Conservation (phyloP, 345 rosid genomes). For the Iberis pinnata region DNA sequence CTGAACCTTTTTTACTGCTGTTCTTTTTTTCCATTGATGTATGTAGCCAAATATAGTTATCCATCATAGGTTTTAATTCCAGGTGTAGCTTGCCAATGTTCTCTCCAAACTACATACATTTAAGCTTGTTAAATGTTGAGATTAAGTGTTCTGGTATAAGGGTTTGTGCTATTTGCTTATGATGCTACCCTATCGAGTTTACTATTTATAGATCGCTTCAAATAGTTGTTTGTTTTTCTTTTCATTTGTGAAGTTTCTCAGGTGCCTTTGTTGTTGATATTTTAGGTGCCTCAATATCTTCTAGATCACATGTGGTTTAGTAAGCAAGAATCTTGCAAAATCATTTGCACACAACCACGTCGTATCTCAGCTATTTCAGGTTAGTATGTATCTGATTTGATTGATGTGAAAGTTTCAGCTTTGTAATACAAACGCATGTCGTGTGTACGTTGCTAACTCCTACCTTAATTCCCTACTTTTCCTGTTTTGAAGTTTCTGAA, state of each 20-base stretch:
- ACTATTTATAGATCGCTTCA: not conserved
- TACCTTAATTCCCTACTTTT: constrained; percentile 13
- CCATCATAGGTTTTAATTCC: not conserved
- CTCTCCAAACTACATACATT: constrained; percentile 7
- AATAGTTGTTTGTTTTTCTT: not conserved
- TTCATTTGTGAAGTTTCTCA: constrained; percentile 10
- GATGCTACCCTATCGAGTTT: not conserved
- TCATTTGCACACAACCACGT: constrained; percentile 96
- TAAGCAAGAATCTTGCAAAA: constrained; percentile 67
- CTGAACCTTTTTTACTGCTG: not conserved
- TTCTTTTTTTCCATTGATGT: not conserved
- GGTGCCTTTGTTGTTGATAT: constrained; percentile 15
- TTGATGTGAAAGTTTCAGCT: constrained; percentile 10
- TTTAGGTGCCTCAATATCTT: constrained; percentile 87
- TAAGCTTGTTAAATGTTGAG: not conserved
- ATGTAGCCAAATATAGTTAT: constrained; percentile 12
- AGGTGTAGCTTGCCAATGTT: constrained; percentile 8
- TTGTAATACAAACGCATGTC: constrained; percentile 8
- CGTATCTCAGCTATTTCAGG: constrained; percentile 97
- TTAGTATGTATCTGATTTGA: constrained; percentile 23
- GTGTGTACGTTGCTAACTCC: not conserved
- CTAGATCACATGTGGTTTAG: constrained; percentile 71
- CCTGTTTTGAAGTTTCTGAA: constrained; percentile 63
- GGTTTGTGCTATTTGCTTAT: constrained; percentile 5
- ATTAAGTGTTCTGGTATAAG: constrained; percentile 1